phyloP scores from a whole-genome alignment of 306 rosid species.

The Sindora glabra region DNA sequence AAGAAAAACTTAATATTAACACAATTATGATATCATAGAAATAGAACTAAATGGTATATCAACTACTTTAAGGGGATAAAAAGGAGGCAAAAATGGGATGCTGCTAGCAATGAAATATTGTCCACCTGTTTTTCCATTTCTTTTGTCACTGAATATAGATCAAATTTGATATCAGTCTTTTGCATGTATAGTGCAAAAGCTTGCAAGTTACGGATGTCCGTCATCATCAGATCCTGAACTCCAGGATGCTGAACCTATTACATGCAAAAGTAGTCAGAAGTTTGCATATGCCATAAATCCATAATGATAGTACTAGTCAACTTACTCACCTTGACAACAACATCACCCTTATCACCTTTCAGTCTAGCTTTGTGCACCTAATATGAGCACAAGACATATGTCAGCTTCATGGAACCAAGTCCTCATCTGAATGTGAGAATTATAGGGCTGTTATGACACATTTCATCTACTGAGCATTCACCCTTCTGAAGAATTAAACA shows the following conservation, averaged over 20 bases:
- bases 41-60: neutral
- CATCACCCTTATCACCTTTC: conserved; percentile 62
- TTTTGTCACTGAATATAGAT: conserved; percentile 80
- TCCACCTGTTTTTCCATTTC: conserved; percentile 95
- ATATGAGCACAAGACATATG: conserved; percentile 18
- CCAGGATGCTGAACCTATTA: conserved; percentile 97
- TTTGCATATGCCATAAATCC: conserved; percentile 6
- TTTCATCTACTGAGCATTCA: conserved; percentile 1
- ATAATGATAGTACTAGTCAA: neutral
- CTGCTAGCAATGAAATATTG: conserved; percentile 10
- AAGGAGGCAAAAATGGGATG: neutral
- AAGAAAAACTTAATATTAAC: conserved; percentile 12
- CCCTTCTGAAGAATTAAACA: conserved; percentile 5
- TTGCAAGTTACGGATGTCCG: conserved; percentile 87
- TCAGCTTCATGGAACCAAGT: conserved; percentile 18
- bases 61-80: neutral
- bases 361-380: conserved; percentile 89
- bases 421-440: conserved; percentile 8
- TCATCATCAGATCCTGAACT: conserved; percentile 96
- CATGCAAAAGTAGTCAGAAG: conserved; percentile 24
- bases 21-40: conserved; percentile 7
- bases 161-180: conserved; percentile 90
- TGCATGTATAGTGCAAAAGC: conserved; percentile 86
- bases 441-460: neutral
- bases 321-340: conserved; percentile 82